Base-by-base conservation (phyloP, 106 monocot species). In the Dactylorhiza incarnata region DNA sequence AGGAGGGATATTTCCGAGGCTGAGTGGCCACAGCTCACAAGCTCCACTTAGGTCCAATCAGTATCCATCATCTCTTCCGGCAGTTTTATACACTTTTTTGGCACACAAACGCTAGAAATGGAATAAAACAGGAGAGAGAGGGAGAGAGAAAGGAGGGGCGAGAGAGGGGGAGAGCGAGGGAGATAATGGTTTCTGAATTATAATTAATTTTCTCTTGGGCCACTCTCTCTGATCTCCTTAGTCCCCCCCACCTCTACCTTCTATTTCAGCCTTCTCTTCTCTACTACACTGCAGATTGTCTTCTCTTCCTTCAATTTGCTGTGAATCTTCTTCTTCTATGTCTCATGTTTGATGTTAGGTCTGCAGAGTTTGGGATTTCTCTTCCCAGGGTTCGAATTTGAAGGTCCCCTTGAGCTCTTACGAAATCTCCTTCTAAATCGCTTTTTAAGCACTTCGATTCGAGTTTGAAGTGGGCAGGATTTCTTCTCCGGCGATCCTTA, bases 1-100 rank as follows among this genome's bases (percentile, higher is more conserved):
- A 22, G 66, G 25, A 79, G 11, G 8, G 68, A 79, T 77, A 53
- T 45, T 47, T 13, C 7, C 23, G 16, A 46, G 49, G 77, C 22
- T 66, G 84, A 79, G 82, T 78, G 84, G 84, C 81, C 81, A 82
- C 81, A 73, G 74, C 72, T 4, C 4, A 49, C 0, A 22, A 20
- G 65, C 84, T 84, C 82, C 87, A 84, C 84, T 73, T 73, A 76
- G 50, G 56, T 48, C 86, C 86, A 83, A 86, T 86, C 81, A 58
- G 3, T 5, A 16, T 22, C 74, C 59, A 45, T 58, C 81, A 43
- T 61, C 68, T 58, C 44, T 77, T 24, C 53, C 61, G 4, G 4
- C 19, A 13, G 9, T 26, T 45, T 9, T 48, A 37, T 37, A 37
- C 37, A 37, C 37, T 37, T 37, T 37, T 44, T 61, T 55, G 45